Percentiles rank a stretch among this genome's conserved stretches.
phyloP scores from a whole-genome alignment of 805 yeast genomes.

The Lipomyces kockii region DNA sequence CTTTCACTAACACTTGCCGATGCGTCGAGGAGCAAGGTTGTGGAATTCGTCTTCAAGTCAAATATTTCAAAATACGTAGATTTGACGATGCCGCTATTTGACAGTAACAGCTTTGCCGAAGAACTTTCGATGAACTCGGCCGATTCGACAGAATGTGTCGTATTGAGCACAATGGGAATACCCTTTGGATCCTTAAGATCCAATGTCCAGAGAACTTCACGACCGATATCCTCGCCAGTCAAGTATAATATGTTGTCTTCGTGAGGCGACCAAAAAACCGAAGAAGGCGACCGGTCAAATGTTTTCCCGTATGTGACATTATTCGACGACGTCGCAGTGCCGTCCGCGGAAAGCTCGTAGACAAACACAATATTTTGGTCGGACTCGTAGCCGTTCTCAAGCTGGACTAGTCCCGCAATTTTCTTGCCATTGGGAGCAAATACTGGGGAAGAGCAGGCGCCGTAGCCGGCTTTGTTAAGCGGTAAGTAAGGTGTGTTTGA shows the following conservation, averaged over 20 bases:
- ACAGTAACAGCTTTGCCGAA: conserved; percentile 18
- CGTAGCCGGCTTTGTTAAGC: conserved; percentile 32
- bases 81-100: conserved; percentile 25
- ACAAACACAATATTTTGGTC: conserved; percentile 36
- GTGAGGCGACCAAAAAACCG: conserved; percentile 30
- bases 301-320: conserved; percentile 21
- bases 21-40: conserved; percentile 25
- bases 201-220: conserved; percentile 26
- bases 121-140: conserved; percentile 20
- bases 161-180: conserved; percentile 24
- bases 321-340: conserved; percentile 6
- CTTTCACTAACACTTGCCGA: conserved; percentile 15
- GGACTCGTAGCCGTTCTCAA: conserved; percentile 39
- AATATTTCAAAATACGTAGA: conserved; percentile 32
- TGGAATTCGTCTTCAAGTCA: conserved; percentile 14
- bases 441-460: conserved; percentile 39
- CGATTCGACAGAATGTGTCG: conserved; percentile 27
- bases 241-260: conserved; percentile 19
- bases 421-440: conserved; percentile 37
- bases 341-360: conserved; percentile 33
- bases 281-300: conserved; percentile 35
- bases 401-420: conserved; percentile 37
- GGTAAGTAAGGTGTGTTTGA: conserved; percentile 18
- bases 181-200: conserved; percentile 8
- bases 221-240: conserved; percentile 33